Evolutionary conservation across 306 rosid species (phyloP), one percentile per base, ranked within the genome.

Genomic region (Arachis hypogaea): DNA sequence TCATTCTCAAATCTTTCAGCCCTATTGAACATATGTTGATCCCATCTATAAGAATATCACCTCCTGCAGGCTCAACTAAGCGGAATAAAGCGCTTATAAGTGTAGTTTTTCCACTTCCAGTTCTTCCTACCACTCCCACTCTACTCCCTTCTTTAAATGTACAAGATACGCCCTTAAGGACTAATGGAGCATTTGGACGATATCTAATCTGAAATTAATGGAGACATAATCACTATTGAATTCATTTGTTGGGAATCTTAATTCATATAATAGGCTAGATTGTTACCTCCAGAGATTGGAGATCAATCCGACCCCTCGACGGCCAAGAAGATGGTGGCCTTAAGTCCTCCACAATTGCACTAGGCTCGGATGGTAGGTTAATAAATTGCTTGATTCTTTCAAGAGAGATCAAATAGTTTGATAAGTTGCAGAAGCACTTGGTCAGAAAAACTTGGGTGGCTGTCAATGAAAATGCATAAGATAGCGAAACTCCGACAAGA

Each of bases 311-410:
- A 47, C 97, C 93, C 82, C 68, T 85, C 14, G 71, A 50, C 9
- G 97, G 93, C 97, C 97, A 88, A 18, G 87, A 83, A 61, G 83
- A 66, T 29, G 92, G 83, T 9, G 93, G 93, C 68, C 88, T 80
- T 2, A 54, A 85, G 28, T 79, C 78, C 68, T 85, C 87, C 11
- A 86, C 71, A 59, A 86, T 63, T 33, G 84, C 85, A 2, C 81
- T 81, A 68, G 97, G 90, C 63, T 91, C 90, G 10, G 68, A 42
- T 61, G 90, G 88, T 63, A 91, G 78, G n/a, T 83, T 82, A 83
- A 91, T 88, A 78, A 83, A 91, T 70, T 91, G 97, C 68, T 86
- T 88, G 81, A 91, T 91, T 78, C 92, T 50, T 85, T 91, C 97
- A 28, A 86, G 85, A 0, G 93, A 91, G 55, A 91, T 80, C 2